Percentiles rank a stretch among this genome's conserved stretches.
Evolutionary conservation across 257 asterid species (phyloP).

Genomic region (Parsonsia alboflavescens): DNA sequence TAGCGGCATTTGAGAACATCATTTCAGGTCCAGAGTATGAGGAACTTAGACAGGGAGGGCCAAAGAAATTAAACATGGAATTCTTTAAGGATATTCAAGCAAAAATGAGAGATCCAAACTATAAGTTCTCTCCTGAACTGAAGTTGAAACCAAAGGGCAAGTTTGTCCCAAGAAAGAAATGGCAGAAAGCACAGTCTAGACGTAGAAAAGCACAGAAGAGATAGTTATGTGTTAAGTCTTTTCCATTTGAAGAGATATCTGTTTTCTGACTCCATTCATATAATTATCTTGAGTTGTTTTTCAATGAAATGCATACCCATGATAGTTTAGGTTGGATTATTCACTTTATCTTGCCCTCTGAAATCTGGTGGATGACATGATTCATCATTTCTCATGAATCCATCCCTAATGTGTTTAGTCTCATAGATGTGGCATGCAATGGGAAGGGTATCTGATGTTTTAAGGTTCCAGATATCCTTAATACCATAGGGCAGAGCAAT

Average conservation of each 20-base stretch:
- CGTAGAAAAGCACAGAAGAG: slow-evolving; percentile 81
- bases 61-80: slow-evolving; percentile 70
- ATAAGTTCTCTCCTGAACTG: slow-evolving; percentile 72
- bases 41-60: slow-evolving; percentile 85
- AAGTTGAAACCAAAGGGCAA: slow-evolving; percentile 84
- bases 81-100: slow-evolving; percentile 90
- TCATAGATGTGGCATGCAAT: background rate
- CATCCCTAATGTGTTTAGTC: background rate
- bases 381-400: background rate
- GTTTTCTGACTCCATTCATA: background rate
- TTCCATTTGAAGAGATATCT: background rate
- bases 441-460: background rate
- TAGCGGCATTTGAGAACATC: slow-evolving; percentile 89
- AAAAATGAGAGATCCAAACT: slow-evolving; percentile 89
- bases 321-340: background rate
- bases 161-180: slow-evolving; percentile 69
- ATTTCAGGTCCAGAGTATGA: slow-evolving; percentile 91
- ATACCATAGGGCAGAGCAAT: background rate
- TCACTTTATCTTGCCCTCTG: background rate
- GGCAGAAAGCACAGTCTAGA: slow-evolving; percentile 80
- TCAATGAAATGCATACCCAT: background rate
- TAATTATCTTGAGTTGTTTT: background rate
- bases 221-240: slow-evolving; percentile 13
- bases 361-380: background rate
- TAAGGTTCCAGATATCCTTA: background rate